phyloP scores from a whole-genome alignment of 345 rosid genomes.

The Zanthoxylum bungeanum region DNA sequence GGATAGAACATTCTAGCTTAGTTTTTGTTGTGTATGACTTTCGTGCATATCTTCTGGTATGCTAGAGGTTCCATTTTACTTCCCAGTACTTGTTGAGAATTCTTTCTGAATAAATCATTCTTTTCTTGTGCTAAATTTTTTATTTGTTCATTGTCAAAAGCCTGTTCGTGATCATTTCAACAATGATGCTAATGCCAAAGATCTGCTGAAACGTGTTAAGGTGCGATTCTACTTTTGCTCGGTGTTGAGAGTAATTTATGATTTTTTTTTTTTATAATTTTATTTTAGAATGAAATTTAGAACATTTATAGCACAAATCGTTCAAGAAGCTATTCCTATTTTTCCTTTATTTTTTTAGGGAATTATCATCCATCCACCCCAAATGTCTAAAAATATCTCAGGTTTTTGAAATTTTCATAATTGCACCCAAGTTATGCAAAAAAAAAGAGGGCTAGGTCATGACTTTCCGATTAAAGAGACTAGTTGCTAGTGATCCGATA shows the following conservation, averaged over 20 bases:
- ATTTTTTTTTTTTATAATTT: not conserved
- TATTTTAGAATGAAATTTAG: not conserved
- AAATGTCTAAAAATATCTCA: no score
- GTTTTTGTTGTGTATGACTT: not conserved
- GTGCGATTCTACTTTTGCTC: conserved; percentile 32
- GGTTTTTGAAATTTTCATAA: no score
- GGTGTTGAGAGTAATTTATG: not conserved
- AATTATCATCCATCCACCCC: no score
- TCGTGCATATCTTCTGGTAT: not conserved
- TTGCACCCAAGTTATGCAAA: no score
- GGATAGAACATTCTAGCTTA: not conserved
- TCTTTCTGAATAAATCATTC: not conserved
- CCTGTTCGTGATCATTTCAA: conserved; percentile 83
- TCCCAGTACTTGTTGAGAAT: not conserved
- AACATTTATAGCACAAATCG: not conserved
- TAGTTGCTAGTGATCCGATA: no score
- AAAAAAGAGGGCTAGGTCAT: no score
- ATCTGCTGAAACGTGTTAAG: conserved; percentile 69
- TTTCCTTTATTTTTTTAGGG: not conserved
- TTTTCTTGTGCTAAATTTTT: not conserved
- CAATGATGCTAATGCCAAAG: conserved; percentile 56
- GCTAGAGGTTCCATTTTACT: no score
- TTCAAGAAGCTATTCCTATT: not conserved
- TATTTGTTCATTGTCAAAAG: conserved; percentile 27
- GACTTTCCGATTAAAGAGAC: no score